A percentile compares a stretch with the other conserved stretches of the same genome.
These are phyloP conservation scores for Leccinum truebloodii DNA, from an alignment of 768 basidiomycete species.

Conservation along the genomic window DNA sequence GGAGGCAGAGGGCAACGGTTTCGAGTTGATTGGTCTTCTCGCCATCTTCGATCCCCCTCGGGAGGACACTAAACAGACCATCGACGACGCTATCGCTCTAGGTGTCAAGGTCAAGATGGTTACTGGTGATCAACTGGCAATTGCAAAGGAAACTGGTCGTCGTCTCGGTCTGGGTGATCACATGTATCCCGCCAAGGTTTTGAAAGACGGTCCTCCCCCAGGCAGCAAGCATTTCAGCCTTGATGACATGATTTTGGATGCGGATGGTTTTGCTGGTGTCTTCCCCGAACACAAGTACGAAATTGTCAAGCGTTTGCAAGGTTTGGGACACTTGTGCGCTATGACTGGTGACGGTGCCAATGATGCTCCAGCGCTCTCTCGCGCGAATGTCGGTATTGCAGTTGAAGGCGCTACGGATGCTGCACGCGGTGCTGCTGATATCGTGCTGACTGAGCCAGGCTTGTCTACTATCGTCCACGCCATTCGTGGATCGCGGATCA, in stretches of 20 bases:
- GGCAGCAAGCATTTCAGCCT: slow-evolving; percentile 81
- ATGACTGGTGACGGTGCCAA: slow-evolving; percentile 99
- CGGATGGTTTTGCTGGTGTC: slow-evolving; percentile 98
- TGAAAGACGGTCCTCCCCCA: slow-evolving; percentile 93
- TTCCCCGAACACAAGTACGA: slow-evolving; percentile 99
- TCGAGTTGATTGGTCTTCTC: slow-evolving; percentile 95
- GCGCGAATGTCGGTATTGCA: slow-evolving; percentile 99
- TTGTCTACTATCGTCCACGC: slow-evolving; percentile 99
- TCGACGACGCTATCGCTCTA: slow-evolving; percentile 93
- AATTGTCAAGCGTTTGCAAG: slow-evolving; percentile 98
- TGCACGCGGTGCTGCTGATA: slow-evolving; percentile 97
- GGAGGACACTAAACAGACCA: slow-evolving; percentile 98
- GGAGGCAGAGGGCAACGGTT: slow-evolving; percentile 92
- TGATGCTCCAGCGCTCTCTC: slow-evolving; percentile 95
- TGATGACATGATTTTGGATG: slow-evolving; percentile 99
- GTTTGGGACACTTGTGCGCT: slow-evolving; percentile 92
- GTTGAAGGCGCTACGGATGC: slow-evolving; percentile 99
- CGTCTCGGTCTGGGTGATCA: slow-evolving; percentile 98
- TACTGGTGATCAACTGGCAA: slow-evolving; percentile 99
- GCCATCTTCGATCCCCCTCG: slow-evolving; percentile 98
- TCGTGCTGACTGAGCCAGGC: slow-evolving; percentile 97
- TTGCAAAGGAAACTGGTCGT: slow-evolving; percentile 98
- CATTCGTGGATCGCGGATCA: slow-evolving; percentile 96
- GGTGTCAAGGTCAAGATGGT: slow-evolving; percentile 99
- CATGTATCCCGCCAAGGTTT: slow-evolving; percentile 99